Percentiles rank a stretch among this genome's conserved stretches.
These are phyloP conservation scores for Aspergillus versicolor DNA, from an alignment of 2,329 filamentous ascomycete genomes.

Conservation along the genomic window DNA sequence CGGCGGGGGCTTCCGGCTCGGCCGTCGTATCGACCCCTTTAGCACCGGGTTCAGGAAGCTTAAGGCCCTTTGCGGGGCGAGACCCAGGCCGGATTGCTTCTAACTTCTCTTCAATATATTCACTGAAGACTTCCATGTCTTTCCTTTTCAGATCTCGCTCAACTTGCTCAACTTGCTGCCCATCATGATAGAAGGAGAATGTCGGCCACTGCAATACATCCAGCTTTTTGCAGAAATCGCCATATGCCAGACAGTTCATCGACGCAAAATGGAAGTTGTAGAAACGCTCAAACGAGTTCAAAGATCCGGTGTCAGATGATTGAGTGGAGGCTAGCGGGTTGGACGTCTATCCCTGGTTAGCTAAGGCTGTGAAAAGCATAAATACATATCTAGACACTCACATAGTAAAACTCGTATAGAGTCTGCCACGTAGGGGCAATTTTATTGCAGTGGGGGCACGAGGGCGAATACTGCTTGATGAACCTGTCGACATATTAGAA, in stretches of 20 bases:
- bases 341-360: slow-evolving; percentile 62
- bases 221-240: slow-evolving; percentile 71
- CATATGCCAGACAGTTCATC: slow-evolving; percentile 81
- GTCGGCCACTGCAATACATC: slow-evolving; percentile 71
- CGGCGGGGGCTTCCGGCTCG: slow-evolving; percentile 35
- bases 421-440: slow-evolving; percentile 88
- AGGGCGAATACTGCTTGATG: slow-evolving; percentile 54
- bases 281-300: slow-evolving; percentile 72
- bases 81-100: slow-evolving; percentile 79
- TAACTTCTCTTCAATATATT: slow-evolving; percentile 71
- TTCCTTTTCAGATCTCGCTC: slow-evolving; percentile 57
- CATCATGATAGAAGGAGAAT: slow-evolving; percentile 77
- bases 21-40: slow-evolving; percentile 46
- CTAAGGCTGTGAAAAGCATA: slow-evolving; percentile 1
- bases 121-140: slow-evolving; percentile 64
- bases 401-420: slow-evolving; percentile 85
- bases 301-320: slow-evolving; percentile 50
- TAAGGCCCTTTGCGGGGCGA: slow-evolving; percentile 64
- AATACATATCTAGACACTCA: slow-evolving; percentile 24
- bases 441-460: slow-evolving; percentile 68
- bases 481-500: slow-evolving; percentile 40
- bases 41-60: slow-evolving; percentile 71
- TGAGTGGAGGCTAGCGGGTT: slow-evolving; percentile 61
- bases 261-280: slow-evolving; percentile 88
- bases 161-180: slow-evolving; percentile 63